Percentiles rank a stretch among this genome's conserved stretches.
phyloP scores from a whole-genome alignment of 257 asterid genomes.

The Buddleja alternifolia region DNA sequence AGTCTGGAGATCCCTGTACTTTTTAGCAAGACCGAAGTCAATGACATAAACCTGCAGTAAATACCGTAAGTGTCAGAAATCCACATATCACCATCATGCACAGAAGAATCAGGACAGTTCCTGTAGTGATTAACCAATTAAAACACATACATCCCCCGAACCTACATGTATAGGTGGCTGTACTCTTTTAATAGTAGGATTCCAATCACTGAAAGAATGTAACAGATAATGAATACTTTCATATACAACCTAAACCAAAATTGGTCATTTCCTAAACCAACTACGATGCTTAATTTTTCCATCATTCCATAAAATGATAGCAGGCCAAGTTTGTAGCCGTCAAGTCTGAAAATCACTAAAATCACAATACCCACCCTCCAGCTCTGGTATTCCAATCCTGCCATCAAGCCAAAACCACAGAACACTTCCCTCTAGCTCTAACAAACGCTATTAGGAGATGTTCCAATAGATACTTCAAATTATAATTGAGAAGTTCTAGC shows the following conservation, averaged over 20 bases:
- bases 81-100: constrained; percentile 24
- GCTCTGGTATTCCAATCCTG: too few species aligned
- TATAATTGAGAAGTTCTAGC: too few species aligned
- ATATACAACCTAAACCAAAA: background rate
- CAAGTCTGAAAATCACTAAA: too few species aligned
- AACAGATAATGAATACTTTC: background rate
- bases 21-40: constrained; percentile 92
- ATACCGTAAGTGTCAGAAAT: constrained; percentile 7
- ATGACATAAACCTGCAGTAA: constrained; percentile 71
- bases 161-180: background rate
- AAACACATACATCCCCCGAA: background rate
- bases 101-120: background rate
- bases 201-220: constrained; percentile 1
- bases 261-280: background rate
- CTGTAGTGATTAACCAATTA: background rate
- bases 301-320: background rate
- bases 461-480: background rate
- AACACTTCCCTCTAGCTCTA: background rate
- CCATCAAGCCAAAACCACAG: background rate
- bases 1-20: constrained; percentile 75
- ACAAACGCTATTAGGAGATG: too few species aligned
- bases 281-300: too few species aligned
- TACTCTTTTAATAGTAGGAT: background rate
- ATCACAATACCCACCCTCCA: too few species aligned
- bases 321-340: background rate